Evolutionary conservation across 352 stramenopile species (phyloP).

Genomic region (Globisporangium iwayamae): DNA sequence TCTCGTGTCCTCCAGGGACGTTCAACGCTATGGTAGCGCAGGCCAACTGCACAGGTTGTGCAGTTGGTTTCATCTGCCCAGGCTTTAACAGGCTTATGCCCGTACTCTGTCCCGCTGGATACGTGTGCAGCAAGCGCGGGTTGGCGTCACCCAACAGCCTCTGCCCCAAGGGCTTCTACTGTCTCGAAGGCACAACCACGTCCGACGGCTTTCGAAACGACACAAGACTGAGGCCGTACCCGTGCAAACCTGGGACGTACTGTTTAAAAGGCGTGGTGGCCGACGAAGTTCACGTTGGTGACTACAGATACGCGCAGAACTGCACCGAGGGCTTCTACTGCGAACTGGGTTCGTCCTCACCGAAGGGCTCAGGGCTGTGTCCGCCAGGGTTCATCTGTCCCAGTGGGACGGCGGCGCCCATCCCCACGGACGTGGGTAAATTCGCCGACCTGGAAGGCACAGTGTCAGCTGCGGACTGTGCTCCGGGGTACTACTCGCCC

Average conservation of each 20-base stretch:
- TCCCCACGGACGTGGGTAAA: conserved; percentile 89
- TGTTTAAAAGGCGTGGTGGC: conserved; percentile 93
- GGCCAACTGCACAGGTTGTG: conserved; percentile 84
- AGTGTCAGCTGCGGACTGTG: conserved; percentile 88
- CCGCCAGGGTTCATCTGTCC: conserved; percentile 94
- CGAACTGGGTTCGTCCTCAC: conserved; percentile 88
- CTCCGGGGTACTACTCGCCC: conserved; percentile 94
- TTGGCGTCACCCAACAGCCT: conserved; percentile 88
- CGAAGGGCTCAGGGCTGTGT: conserved; percentile 93
- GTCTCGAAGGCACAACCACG: conserved; percentile 91
- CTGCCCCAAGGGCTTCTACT: conserved; percentile 96
- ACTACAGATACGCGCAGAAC: conserved; percentile 91
- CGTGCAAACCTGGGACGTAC: conserved; percentile 94
- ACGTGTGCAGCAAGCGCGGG: conserved; percentile 86
- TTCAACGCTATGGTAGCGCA: conserved; percentile 95
- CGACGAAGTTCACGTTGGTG: conserved; percentile 80
- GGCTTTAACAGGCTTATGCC: conserved; percentile 90
- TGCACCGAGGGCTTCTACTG: conserved; percentile 95
- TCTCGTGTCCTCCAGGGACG: conserved; percentile 88
- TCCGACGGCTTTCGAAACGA: conserved; percentile 96
- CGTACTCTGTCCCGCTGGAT: conserved; percentile 89
- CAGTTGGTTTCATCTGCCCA: conserved; percentile 92
- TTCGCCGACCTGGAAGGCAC: conserved; percentile 92
- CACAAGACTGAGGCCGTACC: conserved; percentile 93
- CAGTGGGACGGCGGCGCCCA: conserved; percentile 89